Conservation (phyloP, 148 eudicot species). For the Rheum nobile region DNA sequence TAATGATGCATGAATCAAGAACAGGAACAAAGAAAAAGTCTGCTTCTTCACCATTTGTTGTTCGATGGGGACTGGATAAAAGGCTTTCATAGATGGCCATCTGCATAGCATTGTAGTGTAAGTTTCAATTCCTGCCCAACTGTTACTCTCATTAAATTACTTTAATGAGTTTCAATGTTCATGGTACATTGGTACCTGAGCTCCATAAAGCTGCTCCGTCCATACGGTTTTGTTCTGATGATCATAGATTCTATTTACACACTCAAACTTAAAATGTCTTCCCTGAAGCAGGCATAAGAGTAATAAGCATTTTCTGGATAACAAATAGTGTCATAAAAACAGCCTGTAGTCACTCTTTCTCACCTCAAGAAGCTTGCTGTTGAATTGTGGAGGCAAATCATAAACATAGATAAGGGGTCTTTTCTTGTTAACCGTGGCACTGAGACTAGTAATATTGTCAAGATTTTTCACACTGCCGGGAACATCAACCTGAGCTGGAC, state of each 20-base stretch:
- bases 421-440: constrained; percentile 66
- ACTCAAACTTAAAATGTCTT: constrained; percentile 79
- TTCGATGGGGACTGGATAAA: constrained; percentile 78
- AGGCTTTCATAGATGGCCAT: constrained; percentile 88
- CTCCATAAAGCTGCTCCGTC: constrained; percentile 93
- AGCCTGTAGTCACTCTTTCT: constrained; percentile 15
- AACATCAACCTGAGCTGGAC: constrained; percentile 60
- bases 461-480: constrained; percentile 25
- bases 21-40: constrained; percentile 91
- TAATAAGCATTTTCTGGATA: not conserved
- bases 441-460: constrained; percentile 32
- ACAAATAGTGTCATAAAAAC: not conserved
- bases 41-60: constrained; percentile 87
- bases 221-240: constrained; percentile 59
- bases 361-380: constrained; percentile 90
- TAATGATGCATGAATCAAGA: constrained; percentile 86
- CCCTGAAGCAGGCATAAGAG: constrained; percentile 43
- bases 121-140: not conserved
- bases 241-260: constrained; percentile 87
- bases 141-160: not conserved
- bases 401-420: constrained; percentile 90
- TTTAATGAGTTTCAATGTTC: constrained; percentile 10
- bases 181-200: constrained; percentile 87
- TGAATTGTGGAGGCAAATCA: constrained; percentile 80
- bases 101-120: constrained; percentile 26